Conservation (phyloP, 1,284 basidiomycete genomes). For the Cystodermella granulosa region DNA sequence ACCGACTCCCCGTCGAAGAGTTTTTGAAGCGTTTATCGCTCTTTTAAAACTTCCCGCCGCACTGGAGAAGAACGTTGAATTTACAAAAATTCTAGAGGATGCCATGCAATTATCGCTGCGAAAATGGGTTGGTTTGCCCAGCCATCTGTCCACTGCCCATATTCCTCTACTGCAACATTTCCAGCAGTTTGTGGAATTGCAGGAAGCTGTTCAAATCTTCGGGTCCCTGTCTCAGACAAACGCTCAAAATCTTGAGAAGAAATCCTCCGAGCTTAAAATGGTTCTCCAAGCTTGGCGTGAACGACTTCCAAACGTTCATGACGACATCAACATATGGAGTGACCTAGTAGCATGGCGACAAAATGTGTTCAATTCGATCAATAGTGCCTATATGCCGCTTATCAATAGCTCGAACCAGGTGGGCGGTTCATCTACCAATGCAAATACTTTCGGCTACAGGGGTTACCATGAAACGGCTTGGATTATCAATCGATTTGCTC, state of each 20-base stretch:
- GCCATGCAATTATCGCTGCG: constrained; percentile 94
- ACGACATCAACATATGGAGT: constrained; percentile 98
- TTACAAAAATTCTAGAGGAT: constrained; percentile 86
- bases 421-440: constrained; percentile 51
- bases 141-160: constrained; percentile 84
- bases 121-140: constrained; percentile 91
- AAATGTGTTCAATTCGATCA: constrained; percentile 91
- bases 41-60: constrained; percentile 66
- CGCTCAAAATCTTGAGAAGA: constrained; percentile 87
- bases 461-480: constrained; percentile 99
- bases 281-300: constrained; percentile 97
- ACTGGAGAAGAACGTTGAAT: constrained; percentile 72
- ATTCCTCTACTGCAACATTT: constrained; percentile 95
- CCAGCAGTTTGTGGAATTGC: constrained; percentile 97
- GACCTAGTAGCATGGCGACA: constrained; percentile 98
- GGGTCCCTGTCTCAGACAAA: constrained; percentile 85
- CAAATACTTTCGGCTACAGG: constrained; percentile 88
- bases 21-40: constrained; percentile 94
- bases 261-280: constrained; percentile 92
- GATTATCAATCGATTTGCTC: constrained; percentile 99
- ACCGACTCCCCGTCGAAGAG: constrained; percentile 86
- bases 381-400: constrained; percentile 92
- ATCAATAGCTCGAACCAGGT: constrained; percentile 55
- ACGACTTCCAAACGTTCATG: constrained; percentile 90
- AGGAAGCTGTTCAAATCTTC: constrained; percentile 95